Conservation (phyloP, 2,329 filamentous ascomycete species). For the Cadophora malorum region DNA sequence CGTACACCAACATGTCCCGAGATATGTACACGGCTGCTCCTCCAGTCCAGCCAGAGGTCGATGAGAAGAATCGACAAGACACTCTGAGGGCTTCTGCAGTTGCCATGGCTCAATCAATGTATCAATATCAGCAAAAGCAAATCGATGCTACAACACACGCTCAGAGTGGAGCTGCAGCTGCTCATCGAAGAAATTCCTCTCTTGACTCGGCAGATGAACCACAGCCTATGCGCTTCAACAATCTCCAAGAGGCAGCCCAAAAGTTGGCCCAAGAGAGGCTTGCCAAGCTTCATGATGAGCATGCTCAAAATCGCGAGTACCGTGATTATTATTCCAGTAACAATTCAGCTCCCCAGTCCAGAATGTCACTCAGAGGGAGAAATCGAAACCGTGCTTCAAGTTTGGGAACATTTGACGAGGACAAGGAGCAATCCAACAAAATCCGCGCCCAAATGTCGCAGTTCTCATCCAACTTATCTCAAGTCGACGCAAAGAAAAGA, state of each 20-base stretch:
- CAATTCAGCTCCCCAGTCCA: constrained; percentile 55
- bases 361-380: constrained; percentile 60
- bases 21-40: constrained; percentile 82
- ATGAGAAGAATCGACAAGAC: constrained; percentile 76
- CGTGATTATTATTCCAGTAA: constrained; percentile 87
- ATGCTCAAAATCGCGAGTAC: constrained; percentile 66
- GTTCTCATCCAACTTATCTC: constrained; percentile 70
- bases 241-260: constrained; percentile 85
- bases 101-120: constrained; percentile 91
- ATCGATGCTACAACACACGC: constrained; percentile 45
- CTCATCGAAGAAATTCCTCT: constrained; percentile 44
- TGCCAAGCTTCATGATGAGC: constrained; percentile 77
- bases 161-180: constrained; percentile 41
- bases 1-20: constrained; percentile 70
- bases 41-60: constrained; percentile 71
- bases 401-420: constrained; percentile 60
- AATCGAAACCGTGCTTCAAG: constrained; percentile 70
- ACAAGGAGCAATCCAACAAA: constrained; percentile 68
- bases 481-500: constrained; percentile 76
- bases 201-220: constrained; percentile 46
- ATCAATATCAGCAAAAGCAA: constrained; percentile 68
- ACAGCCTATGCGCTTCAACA: constrained; percentile 61
- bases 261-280: constrained; percentile 84
- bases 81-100: constrained; percentile 82
- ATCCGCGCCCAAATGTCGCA: constrained; percentile 82